Conservation (phyloP, 352 stramenopile genomes). For the Phytophthora boehmeriae region DNA sequence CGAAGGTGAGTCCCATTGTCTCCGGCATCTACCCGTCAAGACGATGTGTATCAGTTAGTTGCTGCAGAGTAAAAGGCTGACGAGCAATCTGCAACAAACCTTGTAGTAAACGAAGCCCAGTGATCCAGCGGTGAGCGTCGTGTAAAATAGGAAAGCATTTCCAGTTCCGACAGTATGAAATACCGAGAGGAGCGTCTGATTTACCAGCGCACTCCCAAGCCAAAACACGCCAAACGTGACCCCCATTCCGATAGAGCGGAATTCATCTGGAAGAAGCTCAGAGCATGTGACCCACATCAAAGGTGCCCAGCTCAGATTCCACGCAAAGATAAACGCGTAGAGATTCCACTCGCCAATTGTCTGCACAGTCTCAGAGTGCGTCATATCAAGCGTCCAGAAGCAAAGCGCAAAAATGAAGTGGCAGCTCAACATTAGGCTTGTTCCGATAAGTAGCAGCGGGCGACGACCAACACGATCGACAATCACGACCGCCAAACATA, state of each 20-base stretch:
- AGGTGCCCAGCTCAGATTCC: constrained; percentile 78
- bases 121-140: constrained; percentile 41
- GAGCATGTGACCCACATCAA: constrained; percentile 81
- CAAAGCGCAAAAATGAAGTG: constrained; percentile 59
- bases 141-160: constrained; percentile 68
- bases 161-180: constrained; percentile 52
- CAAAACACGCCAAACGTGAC: constrained; percentile 77
- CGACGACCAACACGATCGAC: constrained; percentile 69
- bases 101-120: constrained; percentile 64
- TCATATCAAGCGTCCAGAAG: constrained; percentile 49
- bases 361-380: constrained; percentile 28
- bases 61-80: too few relatives aligned
- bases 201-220: constrained; percentile 68
- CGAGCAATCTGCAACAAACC: constrained; percentile 18
- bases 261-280: constrained; percentile 66
- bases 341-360: constrained; percentile 64
- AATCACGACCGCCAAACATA: constrained; percentile 57
- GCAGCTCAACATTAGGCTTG: constrained; percentile 50
- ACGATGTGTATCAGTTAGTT: neutral
- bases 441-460: constrained; percentile 61
- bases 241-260: constrained; percentile 76
- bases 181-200: constrained; percentile 70
- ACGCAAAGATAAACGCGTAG: constrained; percentile 75
- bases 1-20: constrained; percentile 62
- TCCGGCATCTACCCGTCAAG: constrained; percentile 52